Conservation (phyloP, 371 early-diverging fungal genomes). For the Mucor velutinosus region DNA sequence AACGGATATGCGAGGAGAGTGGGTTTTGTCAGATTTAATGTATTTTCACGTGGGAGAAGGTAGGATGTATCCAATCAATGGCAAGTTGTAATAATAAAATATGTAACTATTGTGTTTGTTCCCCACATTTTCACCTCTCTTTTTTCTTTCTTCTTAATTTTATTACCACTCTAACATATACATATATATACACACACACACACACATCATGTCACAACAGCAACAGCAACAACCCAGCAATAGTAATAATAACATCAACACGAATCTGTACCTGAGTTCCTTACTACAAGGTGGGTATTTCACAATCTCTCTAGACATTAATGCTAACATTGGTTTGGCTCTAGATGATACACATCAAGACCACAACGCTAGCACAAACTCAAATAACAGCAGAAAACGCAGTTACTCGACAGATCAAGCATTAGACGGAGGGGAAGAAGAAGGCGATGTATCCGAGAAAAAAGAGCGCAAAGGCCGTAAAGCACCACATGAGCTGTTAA, state of each 20-base stretch:
- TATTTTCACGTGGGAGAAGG: not conserved
- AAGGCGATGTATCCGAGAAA: constrained; percentile 5
- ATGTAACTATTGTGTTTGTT: not conserved
- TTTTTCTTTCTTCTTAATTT: not conserved
- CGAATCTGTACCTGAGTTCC: not conserved
- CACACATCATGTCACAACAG: not conserved
- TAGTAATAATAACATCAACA: not conserved
- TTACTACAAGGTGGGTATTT: not conserved
- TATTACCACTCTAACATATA: not conserved
- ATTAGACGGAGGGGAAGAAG: constrained; percentile 7
- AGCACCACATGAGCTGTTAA: constrained; percentile 72
- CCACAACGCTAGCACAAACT: not conserved
- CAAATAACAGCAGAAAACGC: constrained; percentile 11
- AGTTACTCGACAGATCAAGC: constrained; percentile 6
- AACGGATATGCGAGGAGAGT: not conserved
- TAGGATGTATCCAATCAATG: not conserved
- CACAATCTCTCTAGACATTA: not conserved
- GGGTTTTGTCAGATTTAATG: not conserved
- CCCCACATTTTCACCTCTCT: not conserved
- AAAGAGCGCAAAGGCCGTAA: constrained; percentile 41
- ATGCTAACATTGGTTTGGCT: not conserved
- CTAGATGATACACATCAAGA: not conserved
- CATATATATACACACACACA: not conserved
- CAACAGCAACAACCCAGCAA: not conserved
- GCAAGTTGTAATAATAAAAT: not conserved